Percentiles rank a stretch among this genome's conserved stretches.
phyloP scores from a whole-genome alignment of 257 asterid genomes.

The Primulina tabacum region DNA sequence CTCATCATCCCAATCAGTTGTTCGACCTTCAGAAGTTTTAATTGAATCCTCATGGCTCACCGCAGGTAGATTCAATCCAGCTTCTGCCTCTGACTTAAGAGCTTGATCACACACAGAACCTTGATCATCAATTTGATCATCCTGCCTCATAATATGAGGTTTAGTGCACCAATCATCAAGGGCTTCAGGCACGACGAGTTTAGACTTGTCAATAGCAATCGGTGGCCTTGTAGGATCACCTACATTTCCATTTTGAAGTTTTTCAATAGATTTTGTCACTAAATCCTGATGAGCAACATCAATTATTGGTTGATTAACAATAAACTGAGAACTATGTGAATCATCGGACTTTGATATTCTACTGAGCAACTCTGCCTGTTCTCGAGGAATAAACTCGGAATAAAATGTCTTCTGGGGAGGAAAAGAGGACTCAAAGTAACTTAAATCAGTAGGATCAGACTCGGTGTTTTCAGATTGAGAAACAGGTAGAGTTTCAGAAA shows the following conservation, averaged over 20 bases:
- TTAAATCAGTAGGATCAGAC: conserved; percentile 49
- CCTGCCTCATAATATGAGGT: conserved; percentile 40
- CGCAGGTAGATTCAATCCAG: conserved; percentile 40
- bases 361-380: conserved; percentile 53
- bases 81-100: conserved; percentile 30
- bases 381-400: conserved; percentile 81
- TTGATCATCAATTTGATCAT: conserved; percentile 33
- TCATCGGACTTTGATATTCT: conserved; percentile 94
- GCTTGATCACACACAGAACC: conserved; percentile 42
- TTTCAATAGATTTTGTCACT: conserved; percentile 41
- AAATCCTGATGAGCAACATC: conserved; percentile 48
- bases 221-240: conserved; percentile 33
- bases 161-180: conserved; percentile 33
- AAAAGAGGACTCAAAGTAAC: conserved; percentile 51
- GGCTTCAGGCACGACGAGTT: conserved; percentile 34
- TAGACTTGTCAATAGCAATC: conserved; percentile 29
- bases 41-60: no score
- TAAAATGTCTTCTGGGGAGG: conserved; percentile 62
- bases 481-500: conserved; percentile 33
- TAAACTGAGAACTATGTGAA: conserved; percentile 69
- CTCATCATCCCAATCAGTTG: conserved; percentile 35
- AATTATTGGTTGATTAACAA: conserved; percentile 45
- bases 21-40: conserved; percentile 45
- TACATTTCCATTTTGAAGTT: conserved; percentile 36
- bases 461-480: conserved; percentile 48